Evolutionary conservation across 768 basidiomycete species (phyloP), one percentile per base, ranked within the genome.

Genomic region (Hortiboletus flavorubellus): DNA sequence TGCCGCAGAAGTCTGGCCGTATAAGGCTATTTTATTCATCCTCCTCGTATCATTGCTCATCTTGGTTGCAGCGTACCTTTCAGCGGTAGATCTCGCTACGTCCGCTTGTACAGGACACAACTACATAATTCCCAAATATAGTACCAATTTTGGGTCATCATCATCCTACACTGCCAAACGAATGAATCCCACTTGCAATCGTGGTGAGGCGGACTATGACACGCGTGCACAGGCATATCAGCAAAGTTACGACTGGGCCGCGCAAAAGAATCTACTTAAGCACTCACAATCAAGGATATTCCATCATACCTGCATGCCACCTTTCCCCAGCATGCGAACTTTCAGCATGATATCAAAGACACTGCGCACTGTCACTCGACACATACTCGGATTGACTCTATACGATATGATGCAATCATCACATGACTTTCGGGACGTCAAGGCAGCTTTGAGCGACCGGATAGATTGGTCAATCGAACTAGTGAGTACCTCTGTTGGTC

Each of bases 401-500:
- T 66, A 68, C 2, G 34, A 66, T 10, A 58, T 46, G 54, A 53
- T 67, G 37, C 38, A 1, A 11, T 50, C 59, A 2, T 67, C 64
- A 8, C 21, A 5, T 4, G 64, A 66, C 51, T 67, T 67, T 43
- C 43, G 61, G 38, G 66, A 66, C 4, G 56, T 67, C 55, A 66
- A 41, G 21, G 11, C 7, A 26, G 47, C 34, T 42, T 41, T 67
- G 40, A 54, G 58, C n/a, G 59, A 61, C 9, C 47, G 64, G 5
- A 59, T 37, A 5, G 42, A 53, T n/a, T 61, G 66, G 61, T 60
- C 64, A 4, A 63, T 68, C 1, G 65, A 68, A 6, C 39, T 66
- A 1, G 65, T 67, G 18, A 59, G 61, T 14, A 29, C 10, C 31
- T 34, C 7, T 3, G 15, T n/a, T 5, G 34, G 5, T 26, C 23